A percentile compares a stretch with the other conserved stretches of the same genome.
phyloP scores from a whole-genome alignment of 2,329 filamentous ascomycete genomes.

The Pseudocercospora musae region DNA sequence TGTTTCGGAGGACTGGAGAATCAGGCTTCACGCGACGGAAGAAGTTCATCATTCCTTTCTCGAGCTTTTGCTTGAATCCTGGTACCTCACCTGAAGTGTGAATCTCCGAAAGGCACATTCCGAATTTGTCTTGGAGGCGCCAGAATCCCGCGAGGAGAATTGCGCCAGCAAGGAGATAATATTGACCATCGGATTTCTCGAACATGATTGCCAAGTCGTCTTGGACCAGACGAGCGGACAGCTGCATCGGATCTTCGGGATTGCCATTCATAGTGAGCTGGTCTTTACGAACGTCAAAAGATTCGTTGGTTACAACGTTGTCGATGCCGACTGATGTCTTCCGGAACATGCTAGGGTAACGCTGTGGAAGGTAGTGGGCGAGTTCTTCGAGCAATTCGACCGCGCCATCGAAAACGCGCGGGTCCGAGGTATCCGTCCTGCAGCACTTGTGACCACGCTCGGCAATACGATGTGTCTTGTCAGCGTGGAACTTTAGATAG shows the following conservation, averaged over 20 bases:
- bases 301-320: constrained; percentile 69
- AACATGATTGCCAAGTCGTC: constrained; percentile 85
- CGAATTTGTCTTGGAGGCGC: constrained; percentile 75
- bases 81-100: constrained; percentile 76
- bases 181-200: constrained; percentile 70
- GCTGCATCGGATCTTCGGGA: constrained; percentile 74
- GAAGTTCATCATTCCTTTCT: constrained; percentile 78
- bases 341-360: constrained; percentile 70
- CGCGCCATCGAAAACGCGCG: constrained; percentile 58
- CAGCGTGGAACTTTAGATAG: constrained; percentile 67
- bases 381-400: constrained; percentile 75
- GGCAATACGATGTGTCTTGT: constrained; percentile 65
- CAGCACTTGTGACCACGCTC: constrained; percentile 67
- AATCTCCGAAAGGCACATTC: constrained; percentile 75
- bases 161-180: constrained; percentile 73
- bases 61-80: constrained; percentile 66
- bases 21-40: constrained; percentile 69
- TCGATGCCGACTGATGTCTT: constrained; percentile 63
- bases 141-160: constrained; percentile 80
- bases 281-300: constrained; percentile 63
- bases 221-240: constrained; percentile 68
- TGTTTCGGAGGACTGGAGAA: constrained; percentile 66
- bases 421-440: constrained; percentile 64
- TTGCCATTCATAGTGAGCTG: constrained; percentile 48
- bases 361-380: constrained; percentile 64